Conservation (phyloP, 768 basidiomycete species). For the Pleurotus sapidus region DNA sequence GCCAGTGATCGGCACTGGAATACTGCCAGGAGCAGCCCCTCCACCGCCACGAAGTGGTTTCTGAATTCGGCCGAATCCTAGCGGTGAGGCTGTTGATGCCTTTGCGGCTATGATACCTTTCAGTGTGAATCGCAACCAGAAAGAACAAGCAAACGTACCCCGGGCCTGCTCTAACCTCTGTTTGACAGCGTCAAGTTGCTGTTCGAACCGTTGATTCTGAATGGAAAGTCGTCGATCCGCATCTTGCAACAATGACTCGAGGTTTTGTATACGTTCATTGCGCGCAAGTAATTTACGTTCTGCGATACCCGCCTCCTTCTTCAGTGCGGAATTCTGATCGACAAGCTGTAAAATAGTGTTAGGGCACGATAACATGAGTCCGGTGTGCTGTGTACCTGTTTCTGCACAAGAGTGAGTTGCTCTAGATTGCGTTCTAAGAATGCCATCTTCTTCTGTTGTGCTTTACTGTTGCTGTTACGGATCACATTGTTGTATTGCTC, state of each 20-base stretch:
- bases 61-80: conserved; percentile 92
- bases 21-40: conserved; percentile 46
- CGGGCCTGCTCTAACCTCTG: conserved; percentile 91
- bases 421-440: conserved; percentile 97
- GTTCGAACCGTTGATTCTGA: conserved; percentile 95
- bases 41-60: conserved; percentile 96
- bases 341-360: conserved; percentile 63
- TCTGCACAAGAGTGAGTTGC: conserved; percentile 93
- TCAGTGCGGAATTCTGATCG: conserved; percentile 94
- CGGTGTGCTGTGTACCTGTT: conserved; percentile 64
- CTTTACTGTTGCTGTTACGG: conserved; percentile 96
- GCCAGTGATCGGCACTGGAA: conserved; percentile 37
- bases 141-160: conserved; percentile 47
- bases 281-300: conserved; percentile 95
- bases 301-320: conserved; percentile 96
- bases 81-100: conserved; percentile 60
- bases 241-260: conserved; percentile 90
- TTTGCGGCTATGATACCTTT: conserved; percentile 61
- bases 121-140: conserved; percentile 9
- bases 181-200: conserved; percentile 87
- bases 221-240: conserved; percentile 89
- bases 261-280: conserved; percentile 96
- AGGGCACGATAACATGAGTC: neutral
- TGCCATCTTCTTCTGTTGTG: conserved; percentile 99
- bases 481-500: conserved; percentile 99